Base-by-base conservation (phyloP, 148 eudicot genomes). In the Vaccinium corymbosum region DNA sequence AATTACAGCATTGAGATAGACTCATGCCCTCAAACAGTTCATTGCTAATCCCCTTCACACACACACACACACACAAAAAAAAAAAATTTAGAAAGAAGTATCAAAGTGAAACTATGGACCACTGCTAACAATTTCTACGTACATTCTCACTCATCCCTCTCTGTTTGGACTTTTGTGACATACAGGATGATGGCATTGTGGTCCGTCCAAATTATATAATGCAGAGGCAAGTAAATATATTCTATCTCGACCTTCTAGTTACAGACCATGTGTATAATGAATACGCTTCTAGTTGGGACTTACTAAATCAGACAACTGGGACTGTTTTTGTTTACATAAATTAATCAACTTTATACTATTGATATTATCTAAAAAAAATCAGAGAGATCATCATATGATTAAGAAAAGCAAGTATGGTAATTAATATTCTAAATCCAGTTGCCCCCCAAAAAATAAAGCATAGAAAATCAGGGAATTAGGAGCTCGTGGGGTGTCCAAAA, bases 401-500 rank as follows among this genome's bases (percentile, higher is more conserved):
- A 75, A 48, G 3, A n/a, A 46, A 76, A 49, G 10, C 4, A 46
- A 3, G 79, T 49, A 48, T 27, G 53, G 15, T 42, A 10, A 27
- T 1, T 74, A 42, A 38, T 75, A 75, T 75, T 75, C 29, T 72
- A 32, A 17, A 19, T 61, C 32, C 15, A 68, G 57, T 55, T 25
- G 32, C 27, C 10, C 16, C 11, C 3, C 46, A 42, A 42, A 68
- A 68, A 20, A 68, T 12, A 9, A 68, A 8, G 2, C 14, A 22
- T 1, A 15, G 35, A 32, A 72, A 1, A 35, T 5, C 6, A 7
- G 7, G 76, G 74, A 55, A 76, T 82, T 82, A 79, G 62, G 72
- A 83, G 20, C 81, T 86, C 83, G 59, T 83, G 81, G 72, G 72
- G 72, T 38, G 14, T 74, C 70, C 55, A 17, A 83, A 56, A 86